These are phyloP conservation scores for Uncinocarpus reesii DNA, from an alignment of 2,329 filamentous ascomycete genomes.

Conservation along the genomic window DNA sequence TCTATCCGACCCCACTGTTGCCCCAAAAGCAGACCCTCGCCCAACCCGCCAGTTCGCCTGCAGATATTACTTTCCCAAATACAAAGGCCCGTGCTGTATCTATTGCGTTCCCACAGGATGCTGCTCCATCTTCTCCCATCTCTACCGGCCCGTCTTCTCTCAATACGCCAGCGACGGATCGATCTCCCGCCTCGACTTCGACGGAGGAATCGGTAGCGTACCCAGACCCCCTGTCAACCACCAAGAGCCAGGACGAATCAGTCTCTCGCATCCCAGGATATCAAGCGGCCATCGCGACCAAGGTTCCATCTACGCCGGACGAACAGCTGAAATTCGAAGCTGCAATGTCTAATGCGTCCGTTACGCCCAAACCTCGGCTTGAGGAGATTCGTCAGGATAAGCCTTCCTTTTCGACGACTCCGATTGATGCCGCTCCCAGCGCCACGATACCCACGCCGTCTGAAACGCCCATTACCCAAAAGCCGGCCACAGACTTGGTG, in stretches of 20 bases:
- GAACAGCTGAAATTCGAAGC: conserved; percentile 49
- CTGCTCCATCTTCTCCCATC: conserved; percentile 11
- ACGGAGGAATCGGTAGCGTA: conserved; percentile 15
- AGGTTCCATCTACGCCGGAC: conserved; percentile 45
- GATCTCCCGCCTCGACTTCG: conserved; percentile 15
- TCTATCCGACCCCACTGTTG: conserved; percentile 6
- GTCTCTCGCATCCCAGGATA: conserved; percentile 16
- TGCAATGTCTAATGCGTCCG: conserved; percentile 37
- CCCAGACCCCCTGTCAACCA: background rate
- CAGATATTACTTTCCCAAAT: background rate
- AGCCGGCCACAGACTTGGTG: background rate
- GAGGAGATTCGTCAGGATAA: background rate
- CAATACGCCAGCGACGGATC: conserved; percentile 15
- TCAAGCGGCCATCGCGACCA: conserved; percentile 21
- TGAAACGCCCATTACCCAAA: conserved; percentile 4
- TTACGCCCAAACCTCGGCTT: background rate
- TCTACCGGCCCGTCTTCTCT: conserved; percentile 14
- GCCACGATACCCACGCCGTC: background rate
- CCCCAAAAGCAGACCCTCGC: conserved; percentile 4
- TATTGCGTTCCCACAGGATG: conserved; percentile 8
- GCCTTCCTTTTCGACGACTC: background rate
- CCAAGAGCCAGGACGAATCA: background rate
- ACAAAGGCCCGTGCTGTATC: background rate
- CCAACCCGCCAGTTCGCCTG: background rate
- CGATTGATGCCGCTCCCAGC: background rate